Conservation (phyloP, 768 basidiomycete genomes). For the Filobasidium floriforme region DNA sequence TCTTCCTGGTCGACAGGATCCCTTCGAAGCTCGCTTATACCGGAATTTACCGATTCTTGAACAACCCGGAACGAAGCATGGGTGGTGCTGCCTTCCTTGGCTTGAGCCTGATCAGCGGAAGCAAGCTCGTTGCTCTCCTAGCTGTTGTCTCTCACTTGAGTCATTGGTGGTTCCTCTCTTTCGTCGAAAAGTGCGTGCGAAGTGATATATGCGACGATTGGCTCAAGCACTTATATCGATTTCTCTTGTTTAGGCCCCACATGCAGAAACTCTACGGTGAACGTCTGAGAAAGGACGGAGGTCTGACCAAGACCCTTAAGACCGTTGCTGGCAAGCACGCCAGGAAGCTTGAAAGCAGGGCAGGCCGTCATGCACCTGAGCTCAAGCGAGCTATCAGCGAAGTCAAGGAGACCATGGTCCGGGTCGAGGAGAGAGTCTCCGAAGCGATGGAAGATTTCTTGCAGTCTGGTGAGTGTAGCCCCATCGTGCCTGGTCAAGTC, state of each 20-base stretch:
- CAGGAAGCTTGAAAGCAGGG: slow-evolving; percentile 61
- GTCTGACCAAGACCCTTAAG: slow-evolving; percentile 96
- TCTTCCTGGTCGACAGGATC: slow-evolving; percentile 82
- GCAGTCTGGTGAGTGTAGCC: slow-evolving; percentile 63
- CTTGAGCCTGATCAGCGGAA: slow-evolving; percentile 79
- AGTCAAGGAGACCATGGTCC: slow-evolving; percentile 89
- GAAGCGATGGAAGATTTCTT: slow-evolving; percentile 91
- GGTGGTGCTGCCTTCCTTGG: slow-evolving; percentile 94
- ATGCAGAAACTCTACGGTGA: slow-evolving; percentile 95
- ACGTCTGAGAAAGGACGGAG: slow-evolving; percentile 86
- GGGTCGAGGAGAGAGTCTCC: slow-evolving; percentile 88
- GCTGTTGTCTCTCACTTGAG: slow-evolving; percentile 77
- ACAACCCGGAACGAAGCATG: slow-evolving; percentile 86
- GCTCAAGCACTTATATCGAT: no score
- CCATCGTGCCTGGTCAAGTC: not conserved
- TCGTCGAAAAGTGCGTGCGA: slow-evolving; percentile 73
- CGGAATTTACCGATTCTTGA: slow-evolving; percentile 91
- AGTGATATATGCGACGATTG: not conserved
- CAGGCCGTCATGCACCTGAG: slow-evolving; percentile 74
- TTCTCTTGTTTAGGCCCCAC: slow-evolving; percentile 64
- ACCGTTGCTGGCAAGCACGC: slow-evolving; percentile 79
- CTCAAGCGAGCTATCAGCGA: slow-evolving; percentile 76
- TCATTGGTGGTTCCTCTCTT: slow-evolving; percentile 92
- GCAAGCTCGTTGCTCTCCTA: slow-evolving; percentile 77
- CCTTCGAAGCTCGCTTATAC: slow-evolving; percentile 86